Evolutionary conservation across 2,329 filamentous ascomycete species (phyloP).

Genomic region (Pseudogymnoascus sp.): DNA sequence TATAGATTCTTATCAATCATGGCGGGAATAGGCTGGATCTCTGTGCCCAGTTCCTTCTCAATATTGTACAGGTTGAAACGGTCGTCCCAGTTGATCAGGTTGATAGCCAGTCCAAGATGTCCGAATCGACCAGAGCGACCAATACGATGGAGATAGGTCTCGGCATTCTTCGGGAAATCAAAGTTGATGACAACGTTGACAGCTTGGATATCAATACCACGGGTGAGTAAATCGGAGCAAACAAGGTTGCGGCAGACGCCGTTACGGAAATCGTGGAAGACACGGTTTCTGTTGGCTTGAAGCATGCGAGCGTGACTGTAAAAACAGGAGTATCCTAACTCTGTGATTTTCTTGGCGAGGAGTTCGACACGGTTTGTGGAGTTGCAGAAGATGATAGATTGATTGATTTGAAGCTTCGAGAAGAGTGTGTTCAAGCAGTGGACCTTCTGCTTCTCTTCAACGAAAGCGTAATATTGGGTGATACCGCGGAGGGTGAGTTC

Average conservation of each 20-base stretch:
- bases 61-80: constrained; percentile 98
- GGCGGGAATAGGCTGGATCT: constrained; percentile 92
- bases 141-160: constrained; percentile 97
- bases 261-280: constrained; percentile 98
- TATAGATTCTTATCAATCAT: constrained; percentile 97
- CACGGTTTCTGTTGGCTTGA: constrained; percentile 91
- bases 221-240: constrained; percentile 92
- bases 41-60: constrained; percentile 91
- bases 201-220: constrained; percentile 98
- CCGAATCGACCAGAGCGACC: constrained; percentile 96
- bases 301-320: constrained; percentile 99
- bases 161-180: constrained; percentile 98
- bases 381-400: constrained; percentile 99
- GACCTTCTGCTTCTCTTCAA: constrained; percentile 98
- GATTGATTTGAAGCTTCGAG: constrained; percentile 98
- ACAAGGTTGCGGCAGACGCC: constrained; percentile 97
- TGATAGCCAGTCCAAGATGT: constrained; percentile 94
- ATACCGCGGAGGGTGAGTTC: constrained; percentile 96
- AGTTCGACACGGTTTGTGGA: constrained; percentile 97
- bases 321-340: constrained; percentile 98
- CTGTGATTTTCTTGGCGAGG: constrained; percentile 97
- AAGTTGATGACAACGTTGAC: constrained; percentile 99
- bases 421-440: constrained; percentile 98
- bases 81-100: constrained; percentile 99
- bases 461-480: constrained; percentile 98